Percentiles rank a stretch among this genome's conserved stretches.
phyloP scores from a whole-genome alignment of 257 asterid genomes.

The Solanum ossicruentum region DNA sequence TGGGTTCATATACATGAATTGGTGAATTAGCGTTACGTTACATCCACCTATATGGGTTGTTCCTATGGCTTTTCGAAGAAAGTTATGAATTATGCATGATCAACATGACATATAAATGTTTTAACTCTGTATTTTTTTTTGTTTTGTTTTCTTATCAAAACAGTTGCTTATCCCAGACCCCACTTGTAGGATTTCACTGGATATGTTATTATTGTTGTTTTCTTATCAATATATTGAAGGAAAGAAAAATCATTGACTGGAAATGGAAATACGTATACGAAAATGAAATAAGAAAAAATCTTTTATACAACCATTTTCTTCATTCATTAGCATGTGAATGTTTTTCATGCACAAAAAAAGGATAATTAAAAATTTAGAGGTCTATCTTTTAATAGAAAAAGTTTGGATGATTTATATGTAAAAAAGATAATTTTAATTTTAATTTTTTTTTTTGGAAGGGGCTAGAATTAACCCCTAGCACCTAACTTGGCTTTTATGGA shows the following conservation, averaged over 20 bases:
- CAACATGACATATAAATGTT: background rate
- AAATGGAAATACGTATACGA: background rate
- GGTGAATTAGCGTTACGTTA: too few relatives aligned
- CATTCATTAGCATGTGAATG: too few relatives aligned
- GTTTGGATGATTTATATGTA: background rate
- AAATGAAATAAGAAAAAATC: background rate
- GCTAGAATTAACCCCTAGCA: background rate
- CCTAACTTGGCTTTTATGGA: background rate
- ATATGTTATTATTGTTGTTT: too few relatives aligned
- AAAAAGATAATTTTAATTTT: too few relatives aligned
- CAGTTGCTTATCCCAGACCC: too few relatives aligned
- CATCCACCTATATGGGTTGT: too few relatives aligned
- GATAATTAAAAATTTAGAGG: background rate
- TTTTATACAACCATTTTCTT: too few relatives aligned
- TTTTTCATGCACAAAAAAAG: too few relatives aligned
- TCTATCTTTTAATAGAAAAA: background rate
- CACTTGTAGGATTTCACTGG: too few relatives aligned
- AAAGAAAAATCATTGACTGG: background rate
- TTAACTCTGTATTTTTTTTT: background rate
- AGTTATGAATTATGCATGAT: background rate
- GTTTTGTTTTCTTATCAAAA: background rate
- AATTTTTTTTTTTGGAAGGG: too few relatives aligned
- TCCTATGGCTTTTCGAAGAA: too few relatives aligned
- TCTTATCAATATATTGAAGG: background rate
- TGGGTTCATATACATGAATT: too few relatives aligned